These are phyloP conservation scores for Telfairia occidentalis DNA, from an alignment of 331 rosid genomes.

Conservation along the genomic window DNA sequence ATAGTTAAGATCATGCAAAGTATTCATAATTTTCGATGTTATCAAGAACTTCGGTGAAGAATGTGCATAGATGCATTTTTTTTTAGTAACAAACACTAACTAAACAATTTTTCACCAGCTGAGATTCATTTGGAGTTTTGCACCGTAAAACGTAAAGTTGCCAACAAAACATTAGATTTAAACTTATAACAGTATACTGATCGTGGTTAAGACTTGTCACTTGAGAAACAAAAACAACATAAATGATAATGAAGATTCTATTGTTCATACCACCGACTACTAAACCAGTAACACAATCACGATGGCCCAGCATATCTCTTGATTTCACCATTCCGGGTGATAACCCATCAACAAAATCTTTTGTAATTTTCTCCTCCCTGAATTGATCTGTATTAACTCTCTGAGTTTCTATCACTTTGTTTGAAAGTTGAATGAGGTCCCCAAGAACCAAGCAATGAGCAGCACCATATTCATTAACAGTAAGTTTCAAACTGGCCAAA, in stretches of 20 bases:
- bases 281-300: conserved; percentile 64
- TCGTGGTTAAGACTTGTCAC: neutral
- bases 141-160: neutral
- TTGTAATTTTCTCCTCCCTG: conserved; percentile 24
- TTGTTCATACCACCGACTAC: conserved; percentile 67
- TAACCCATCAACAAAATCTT: conserved; percentile 28
- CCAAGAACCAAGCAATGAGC: conserved; percentile 43
- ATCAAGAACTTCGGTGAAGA: neutral
- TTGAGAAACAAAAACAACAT: neutral
- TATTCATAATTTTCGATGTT: neutral
- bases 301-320: conserved; percentile 64
- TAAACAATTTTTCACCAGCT: neutral
- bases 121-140: neutral
- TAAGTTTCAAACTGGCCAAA: conserved; percentile 30
- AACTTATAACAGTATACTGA: neutral
- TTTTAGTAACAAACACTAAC: neutral
- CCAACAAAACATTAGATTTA: neutral
- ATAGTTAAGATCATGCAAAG: neutral
- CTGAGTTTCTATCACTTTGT: conserved; percentile 18
- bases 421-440: conserved; percentile 36
- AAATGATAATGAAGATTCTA: neutral
- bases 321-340: conserved; percentile 47
- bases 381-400: conserved; percentile 24
- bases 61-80: neutral
- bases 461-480: conserved; percentile 13